phyloP scores from a whole-genome alignment of 495 filamentous ascomycete genomes.

The Aspergillus ostianus region DNA sequence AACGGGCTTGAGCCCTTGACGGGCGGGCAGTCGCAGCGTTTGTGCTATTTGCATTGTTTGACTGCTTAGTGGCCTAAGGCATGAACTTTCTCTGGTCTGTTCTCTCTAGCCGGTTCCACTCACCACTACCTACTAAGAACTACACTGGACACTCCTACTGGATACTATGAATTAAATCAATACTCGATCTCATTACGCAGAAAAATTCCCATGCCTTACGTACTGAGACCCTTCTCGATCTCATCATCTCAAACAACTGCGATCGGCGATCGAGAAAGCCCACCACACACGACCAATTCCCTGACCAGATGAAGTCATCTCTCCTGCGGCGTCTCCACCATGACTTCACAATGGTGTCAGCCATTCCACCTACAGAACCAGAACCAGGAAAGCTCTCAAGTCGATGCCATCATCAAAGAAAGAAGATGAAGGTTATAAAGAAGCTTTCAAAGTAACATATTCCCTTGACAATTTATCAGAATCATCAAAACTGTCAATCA shows the following conservation, averaged over 20 bases:
- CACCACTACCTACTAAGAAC: too few relatives aligned
- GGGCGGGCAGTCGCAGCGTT: not conserved
- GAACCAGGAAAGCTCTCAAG: not conserved
- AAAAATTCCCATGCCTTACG: not conserved
- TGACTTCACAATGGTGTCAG: conserved; percentile 45
- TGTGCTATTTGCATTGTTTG: conserved; percentile 15
- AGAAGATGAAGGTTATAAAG: conserved; percentile 2
- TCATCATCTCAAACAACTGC: not conserved
- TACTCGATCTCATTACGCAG: too few relatives aligned
- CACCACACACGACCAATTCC: not conserved
- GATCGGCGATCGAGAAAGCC: not conserved
- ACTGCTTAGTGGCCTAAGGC: not conserved
- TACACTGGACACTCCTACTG: too few relatives aligned
- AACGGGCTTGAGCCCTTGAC: not conserved
- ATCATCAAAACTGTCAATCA: too few relatives aligned
- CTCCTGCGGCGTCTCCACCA: conserved; percentile 18
- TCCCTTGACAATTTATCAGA: not conserved
- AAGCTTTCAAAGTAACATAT: not conserved
- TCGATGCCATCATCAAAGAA: not conserved
- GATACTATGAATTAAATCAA: too few relatives aligned
- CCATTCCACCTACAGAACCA: not conserved
- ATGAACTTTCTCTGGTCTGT: too few relatives aligned
- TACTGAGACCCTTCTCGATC: not conserved
- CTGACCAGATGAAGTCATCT: conserved; percentile 33
- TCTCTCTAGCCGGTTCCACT: not conserved